Base-by-base conservation (phyloP, 208 protist genomes). In the Leishmania martiniquensis region DNA sequence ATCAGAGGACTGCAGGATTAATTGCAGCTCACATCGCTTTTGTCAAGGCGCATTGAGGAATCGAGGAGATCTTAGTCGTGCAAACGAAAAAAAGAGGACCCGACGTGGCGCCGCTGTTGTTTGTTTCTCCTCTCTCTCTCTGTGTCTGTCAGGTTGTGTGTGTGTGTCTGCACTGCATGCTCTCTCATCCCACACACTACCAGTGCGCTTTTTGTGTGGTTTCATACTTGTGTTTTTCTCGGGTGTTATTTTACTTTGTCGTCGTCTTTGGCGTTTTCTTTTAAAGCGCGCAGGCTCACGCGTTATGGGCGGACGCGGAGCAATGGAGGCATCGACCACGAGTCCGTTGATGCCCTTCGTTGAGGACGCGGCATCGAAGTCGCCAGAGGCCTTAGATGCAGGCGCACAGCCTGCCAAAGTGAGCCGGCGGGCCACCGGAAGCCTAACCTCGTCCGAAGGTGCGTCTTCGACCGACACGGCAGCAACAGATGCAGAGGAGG, bases 401-500 rank as follows among this genome's bases (percentile, higher is more conserved):
- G 12, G 25, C 9, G 9, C 37, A 22, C 1, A 2, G 7, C 29
- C 9, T 44, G 37, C 10, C 17, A 13, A 69, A 45, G 42, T 49
- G 42, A 9, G 39, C 12, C 9, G 22, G 17, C 32, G 20, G 20
- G 47, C 51, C 39, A 17, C 51, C 10, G 42, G 32, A 12, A 37
- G n/a, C 49, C 20, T 17, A 22, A 22, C 45, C 5, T 34, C 32
- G 2, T 37, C 32, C 22, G 49, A 44, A 20, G 29, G 47, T 5
- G 15, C 32, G n/a, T 72, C 68, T 34, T 47, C 44, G 4, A 57
- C 15, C 5, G 47, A 52, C 22, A 20, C 1, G 1, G 20, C 25
- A 10, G 4, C 9, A 2, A 2, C n/a, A 20, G 79, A 74, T 17
- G 20, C 17, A 6, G 74, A 83, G 0, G 59, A 78, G 13, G 79